Base-by-base conservation (phyloP, 2,329 filamentous ascomycete species). In the Xylariaceae sp. region DNA sequence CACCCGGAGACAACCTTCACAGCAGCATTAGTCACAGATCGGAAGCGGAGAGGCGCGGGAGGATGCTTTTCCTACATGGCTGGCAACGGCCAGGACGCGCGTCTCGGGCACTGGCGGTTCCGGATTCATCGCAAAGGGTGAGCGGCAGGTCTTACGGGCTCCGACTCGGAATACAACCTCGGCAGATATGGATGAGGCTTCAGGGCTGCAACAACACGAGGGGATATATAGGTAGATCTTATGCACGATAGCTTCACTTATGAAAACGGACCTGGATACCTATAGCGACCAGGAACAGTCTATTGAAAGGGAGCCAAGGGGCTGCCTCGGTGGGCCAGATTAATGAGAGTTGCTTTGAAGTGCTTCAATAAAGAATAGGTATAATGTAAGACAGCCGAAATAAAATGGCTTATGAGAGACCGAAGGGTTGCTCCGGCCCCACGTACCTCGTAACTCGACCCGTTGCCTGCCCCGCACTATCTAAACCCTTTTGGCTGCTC, bases 31-130 rank as follows among this genome's bases (percentile, higher is more conserved):
- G 63, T 61, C 61, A 65, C 56, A 56, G 64, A 56, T 53, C 56
- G 49, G 59, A 47, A 58, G 47, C 47, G 60, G 44, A 58, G 47
- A 43, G 52, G 58, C 51, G 54, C 51, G 53, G 55, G 44, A 49
- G 53, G 62, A 63, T 58, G 19, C 49, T 48, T 56, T 53, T 53
- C 67, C 65, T 69, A 96, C 92, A 92, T 96, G 92, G 74, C 92
- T 96, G 70, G 92, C 91, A 64, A 96, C 83, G 54, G 92, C 91
- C 68, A 96, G 80, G 58, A 96, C 90, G 63, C 76, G 76, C 52
- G 82, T 84, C 64, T 83, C 80, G 34, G 80, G 80, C 37, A 84
- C 71, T 34, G 71, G 76, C 16, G 70, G 67, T 53, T 73, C 71
- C 52, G 69, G 56, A 48, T 65, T 65, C 74, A 76, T 76, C 42